phyloP scores from a whole-genome alignment of 345 rosid genomes.

The Rhizophora mangle region DNA sequence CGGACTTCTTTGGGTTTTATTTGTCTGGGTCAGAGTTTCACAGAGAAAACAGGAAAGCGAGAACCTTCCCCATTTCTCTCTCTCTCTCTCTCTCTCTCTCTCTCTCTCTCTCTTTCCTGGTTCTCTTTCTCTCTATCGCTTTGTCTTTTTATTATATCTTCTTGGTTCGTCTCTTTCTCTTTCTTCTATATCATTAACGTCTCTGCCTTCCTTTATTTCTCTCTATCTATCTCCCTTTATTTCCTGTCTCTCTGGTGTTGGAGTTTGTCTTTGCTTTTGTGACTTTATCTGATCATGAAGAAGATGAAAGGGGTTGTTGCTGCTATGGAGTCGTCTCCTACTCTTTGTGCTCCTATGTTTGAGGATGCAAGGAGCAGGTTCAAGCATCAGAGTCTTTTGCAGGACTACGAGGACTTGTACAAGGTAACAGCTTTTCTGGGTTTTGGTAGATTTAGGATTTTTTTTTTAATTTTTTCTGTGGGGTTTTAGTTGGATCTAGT shows the following conservation, averaged over 20 bases:
- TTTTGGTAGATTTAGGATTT: conserved; percentile 9
- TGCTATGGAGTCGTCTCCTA: conserved; percentile 24
- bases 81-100: conserved; percentile 2
- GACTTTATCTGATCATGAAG: conserved; percentile 41
- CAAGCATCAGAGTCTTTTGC: conserved; percentile 55
- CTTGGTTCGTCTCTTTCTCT: background rate
- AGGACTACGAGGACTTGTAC: conserved; percentile 48
- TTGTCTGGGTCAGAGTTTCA: conserved; percentile 83
- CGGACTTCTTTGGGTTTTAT: conserved; percentile 79
- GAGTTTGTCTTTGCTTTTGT: conserved; percentile 3
- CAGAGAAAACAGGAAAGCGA: conserved; percentile 57
- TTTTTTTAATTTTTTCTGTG: conserved; percentile 7
- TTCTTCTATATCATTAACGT: background rate
- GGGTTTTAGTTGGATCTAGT: conserved; percentile 36
- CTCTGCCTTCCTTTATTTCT: conserved; percentile 4
- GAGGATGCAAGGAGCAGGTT: conserved; percentile 46
- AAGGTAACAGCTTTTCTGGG: conserved; percentile 41
- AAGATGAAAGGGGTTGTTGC: conserved; percentile 35
- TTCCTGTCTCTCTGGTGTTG: background rate
- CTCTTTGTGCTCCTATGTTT: conserved; percentile 17
- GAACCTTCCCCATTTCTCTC: conserved; percentile 45
- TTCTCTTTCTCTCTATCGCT: background rate
- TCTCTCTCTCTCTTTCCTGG: conserved; percentile 16
- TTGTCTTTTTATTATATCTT: background rate
- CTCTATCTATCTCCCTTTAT: background rate